Conservation (phyloP, 2,329 filamentous ascomycete species). For the Nannizziopsis barbatae region DNA sequence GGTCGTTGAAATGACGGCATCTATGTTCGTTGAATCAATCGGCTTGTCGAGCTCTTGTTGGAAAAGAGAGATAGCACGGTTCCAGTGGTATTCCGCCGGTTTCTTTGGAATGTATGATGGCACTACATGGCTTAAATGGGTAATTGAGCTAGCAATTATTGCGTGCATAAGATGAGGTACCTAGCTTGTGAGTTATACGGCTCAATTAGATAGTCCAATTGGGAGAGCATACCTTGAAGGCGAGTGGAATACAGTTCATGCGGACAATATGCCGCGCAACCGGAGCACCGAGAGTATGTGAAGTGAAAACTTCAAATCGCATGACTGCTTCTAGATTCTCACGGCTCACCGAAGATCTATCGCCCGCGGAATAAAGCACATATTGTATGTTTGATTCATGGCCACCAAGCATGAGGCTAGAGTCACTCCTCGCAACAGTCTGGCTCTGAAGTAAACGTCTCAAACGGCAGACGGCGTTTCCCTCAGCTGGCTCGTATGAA, state of each 20-base stretch:
- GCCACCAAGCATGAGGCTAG: slow-evolving; percentile 7
- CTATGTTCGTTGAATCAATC: slow-evolving; percentile 19
- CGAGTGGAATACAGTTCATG: slow-evolving; percentile 11
- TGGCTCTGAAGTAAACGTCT: background rate
- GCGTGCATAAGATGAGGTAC: slow-evolving; percentile 25
- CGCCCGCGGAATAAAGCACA: slow-evolving; percentile 1
- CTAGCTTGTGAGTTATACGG: slow-evolving; percentile 19
- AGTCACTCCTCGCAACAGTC: background rate
- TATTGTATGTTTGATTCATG: slow-evolving; percentile 4
- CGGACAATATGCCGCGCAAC: slow-evolving; percentile 11
- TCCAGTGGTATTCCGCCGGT: slow-evolving; percentile 25
- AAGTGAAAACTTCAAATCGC: slow-evolving; percentile 13
- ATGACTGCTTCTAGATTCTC: slow-evolving; percentile 8
- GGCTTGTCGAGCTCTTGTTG: slow-evolving; percentile 18
- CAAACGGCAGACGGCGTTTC: slow-evolving; percentile 5
- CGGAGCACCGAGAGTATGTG: slow-evolving; percentile 12
- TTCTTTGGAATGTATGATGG: slow-evolving; percentile 16
- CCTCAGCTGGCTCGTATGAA: slow-evolving; percentile 14
- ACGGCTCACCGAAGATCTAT: background rate
- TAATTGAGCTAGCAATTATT: slow-evolving; percentile 21
- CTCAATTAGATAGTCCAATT: background rate
- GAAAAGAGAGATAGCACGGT: slow-evolving; percentile 21
- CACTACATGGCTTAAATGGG: slow-evolving; percentile 21
- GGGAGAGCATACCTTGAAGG: slow-evolving; percentile 17
- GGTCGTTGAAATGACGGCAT: slow-evolving; percentile 23